Evolutionary conservation across 306 rosid species (phyloP), one percentile per base, ranked within the genome.

Genomic region (Mimosa pudica): DNA sequence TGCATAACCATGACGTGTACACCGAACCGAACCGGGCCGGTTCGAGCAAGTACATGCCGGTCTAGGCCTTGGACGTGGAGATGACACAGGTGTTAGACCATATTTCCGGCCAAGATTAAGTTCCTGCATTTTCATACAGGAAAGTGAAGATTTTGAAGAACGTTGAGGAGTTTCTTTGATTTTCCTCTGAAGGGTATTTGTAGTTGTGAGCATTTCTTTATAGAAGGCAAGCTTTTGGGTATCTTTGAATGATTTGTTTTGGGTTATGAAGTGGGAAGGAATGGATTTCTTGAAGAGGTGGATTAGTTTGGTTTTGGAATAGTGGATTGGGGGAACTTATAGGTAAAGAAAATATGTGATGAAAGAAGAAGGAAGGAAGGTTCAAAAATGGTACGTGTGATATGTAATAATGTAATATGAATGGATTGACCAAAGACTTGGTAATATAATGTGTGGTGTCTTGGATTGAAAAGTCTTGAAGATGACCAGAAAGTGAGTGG

Each of bases 41-140:
- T 51, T 83, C 6, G 69, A 67, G 74, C 87, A 86, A 3, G 83
- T 83, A 58, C 85, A 75, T 11, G 7, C n/a, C 13, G 76, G 62
- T 36, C 72, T 76, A 0, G 76, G 17, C 85, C 74, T 45, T 1
- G 75, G 76, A 7, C 13, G 18, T 24, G 30, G 12, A 35, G 24
- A 14, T 44, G 80, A 38, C 8, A 80, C 30, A 10, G 45, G 4
- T 49, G 36, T 14, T 7, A 7, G 4, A 7, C 62, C 44, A 45
- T n/a, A 33, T 78, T 62, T 71, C 18, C 47, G 74, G 10, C 74
- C 61, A 13, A 68, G 73, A 48, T n/a, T 11, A 4, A 71, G 41
- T 38, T 61, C 72, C 5, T 16, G 45, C 41, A 44, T 46, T 71
- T 54, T 41, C 52, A 11, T 47, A 30, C 46, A 38, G 16, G 14